These are phyloP conservation scores for Buddleja alternifolia DNA, from an alignment of 257 asterid genomes.

Conservation along the genomic window DNA sequence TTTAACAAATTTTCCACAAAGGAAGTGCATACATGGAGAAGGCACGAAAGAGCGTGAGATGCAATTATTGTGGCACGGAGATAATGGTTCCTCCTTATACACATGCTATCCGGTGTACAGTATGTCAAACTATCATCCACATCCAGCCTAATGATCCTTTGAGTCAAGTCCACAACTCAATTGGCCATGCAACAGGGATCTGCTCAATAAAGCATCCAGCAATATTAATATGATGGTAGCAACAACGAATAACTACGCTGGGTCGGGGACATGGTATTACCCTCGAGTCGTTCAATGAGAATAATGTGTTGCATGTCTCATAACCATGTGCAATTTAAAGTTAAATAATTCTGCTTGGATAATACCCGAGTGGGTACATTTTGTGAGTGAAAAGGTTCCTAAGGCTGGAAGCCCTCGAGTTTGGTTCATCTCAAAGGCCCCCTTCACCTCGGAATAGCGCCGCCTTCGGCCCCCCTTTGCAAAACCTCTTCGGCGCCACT, in stretches of 20 bases:
- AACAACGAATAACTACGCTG: constrained; percentile 22
- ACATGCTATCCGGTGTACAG: constrained; percentile 32
- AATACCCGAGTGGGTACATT: no score
- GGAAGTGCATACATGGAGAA: constrained; percentile 33
- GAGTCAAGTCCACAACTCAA: constrained; percentile 33
- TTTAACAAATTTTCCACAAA: constrained; percentile 4
- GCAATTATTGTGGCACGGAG: constrained; percentile 43
- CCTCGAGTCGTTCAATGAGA: no score
- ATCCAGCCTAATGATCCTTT: constrained; percentile 28
- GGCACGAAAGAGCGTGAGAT: constrained; percentile 38
- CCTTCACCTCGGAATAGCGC: no score
- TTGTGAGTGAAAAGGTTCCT: no score
- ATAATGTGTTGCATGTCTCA: no score
- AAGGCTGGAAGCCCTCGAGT: no score
- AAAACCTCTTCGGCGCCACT: no score
- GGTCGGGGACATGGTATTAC: constrained; percentile 14
- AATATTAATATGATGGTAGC: constrained; percentile 27
- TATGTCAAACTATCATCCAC: constrained; percentile 28
- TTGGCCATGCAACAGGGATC: constrained; percentile 23
- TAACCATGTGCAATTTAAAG: no score
- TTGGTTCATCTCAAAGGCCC: no score
- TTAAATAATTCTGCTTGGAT: no score
- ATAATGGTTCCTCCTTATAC: constrained; percentile 33
- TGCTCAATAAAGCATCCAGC: constrained; percentile 33
- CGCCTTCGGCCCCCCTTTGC: no score